phyloP scores from a whole-genome alignment of 108 stramenopile species.

The Pseudonitzschia multiseries region DNA sequence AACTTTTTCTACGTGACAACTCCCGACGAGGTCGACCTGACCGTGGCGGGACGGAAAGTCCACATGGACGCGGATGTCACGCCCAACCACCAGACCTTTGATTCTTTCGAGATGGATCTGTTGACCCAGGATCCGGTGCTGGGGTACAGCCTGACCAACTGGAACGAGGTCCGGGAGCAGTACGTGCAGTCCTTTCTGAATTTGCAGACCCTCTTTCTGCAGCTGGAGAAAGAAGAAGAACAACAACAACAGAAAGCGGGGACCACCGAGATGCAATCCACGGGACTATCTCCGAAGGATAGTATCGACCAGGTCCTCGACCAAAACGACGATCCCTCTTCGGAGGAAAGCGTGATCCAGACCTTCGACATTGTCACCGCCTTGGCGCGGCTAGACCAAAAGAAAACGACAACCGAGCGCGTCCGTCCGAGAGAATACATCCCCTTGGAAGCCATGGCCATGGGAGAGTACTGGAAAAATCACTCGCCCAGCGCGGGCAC shows the following conservation, averaged over 20 bases:
- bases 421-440: background rate
- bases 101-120: background rate
- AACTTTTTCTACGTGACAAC: conserved; percentile 44
- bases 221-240: conserved; percentile 3
- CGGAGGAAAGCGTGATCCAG: conserved; percentile 8
- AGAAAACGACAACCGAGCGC: conserved; percentile 6
- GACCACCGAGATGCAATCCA: background rate
- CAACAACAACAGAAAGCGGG: background rate
- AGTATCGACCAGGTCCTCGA: background rate
- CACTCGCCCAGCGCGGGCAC: background rate
- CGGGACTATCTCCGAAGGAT: background rate
- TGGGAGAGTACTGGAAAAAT: conserved; percentile 7
- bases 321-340: conserved; percentile 3
- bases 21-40: conserved; percentile 17
- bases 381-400: background rate
- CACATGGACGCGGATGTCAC: background rate
- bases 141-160: background rate
- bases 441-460: conserved; percentile 11
- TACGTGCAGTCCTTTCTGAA: conserved; percentile 8
- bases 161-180: background rate
- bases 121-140: background rate
- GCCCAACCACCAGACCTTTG: background rate
- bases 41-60: background rate
- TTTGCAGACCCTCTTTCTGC: background rate
- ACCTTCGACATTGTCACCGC: conserved; percentile 13